A percentile compares a stretch with the other conserved stretches of the same genome.
These are phyloP conservation scores for Zoysia matrella DNA, from an alignment of 202 grass and related monocot genomes.

Conservation along the genomic window DNA sequence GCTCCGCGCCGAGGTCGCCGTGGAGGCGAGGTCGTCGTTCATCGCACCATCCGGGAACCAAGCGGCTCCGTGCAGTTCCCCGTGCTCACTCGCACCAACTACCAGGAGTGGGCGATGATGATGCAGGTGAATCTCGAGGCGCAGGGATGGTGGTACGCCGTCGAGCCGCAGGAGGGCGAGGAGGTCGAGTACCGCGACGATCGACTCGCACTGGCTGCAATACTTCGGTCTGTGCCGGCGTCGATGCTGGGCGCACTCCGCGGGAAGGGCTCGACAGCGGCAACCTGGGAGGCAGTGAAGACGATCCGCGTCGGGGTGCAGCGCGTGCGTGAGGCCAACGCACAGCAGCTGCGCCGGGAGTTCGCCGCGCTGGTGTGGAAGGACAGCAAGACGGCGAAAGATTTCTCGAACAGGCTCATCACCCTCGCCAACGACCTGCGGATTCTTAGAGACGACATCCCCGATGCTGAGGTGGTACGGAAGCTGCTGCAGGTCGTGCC, in stretches of 20 bases:
- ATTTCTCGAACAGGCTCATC: not conserved
- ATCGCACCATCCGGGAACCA: too few relatives aligned
- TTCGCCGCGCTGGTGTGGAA: not conserved
- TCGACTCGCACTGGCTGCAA: not conserved
- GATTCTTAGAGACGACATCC: not conserved
- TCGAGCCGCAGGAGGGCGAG: not conserved
- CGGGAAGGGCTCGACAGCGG: too few relatives aligned
- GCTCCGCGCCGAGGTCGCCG: too few relatives aligned
- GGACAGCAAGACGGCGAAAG: not conserved
- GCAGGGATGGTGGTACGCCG: not conserved
- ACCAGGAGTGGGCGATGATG: not conserved
- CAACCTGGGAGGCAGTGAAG: not conserved
- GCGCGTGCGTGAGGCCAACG: not conserved
- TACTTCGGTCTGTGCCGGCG: not conserved
- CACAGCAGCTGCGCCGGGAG: not conserved
- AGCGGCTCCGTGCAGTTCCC: too few relatives aligned
- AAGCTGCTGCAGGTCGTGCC: not conserved
- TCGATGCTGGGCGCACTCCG: not conserved
- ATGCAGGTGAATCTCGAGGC: not conserved
- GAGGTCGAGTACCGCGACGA: not conserved
- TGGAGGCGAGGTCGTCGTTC: too few relatives aligned
- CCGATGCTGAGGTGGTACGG: not conserved
- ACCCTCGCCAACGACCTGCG: not conserved
- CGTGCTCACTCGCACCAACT: too few relatives aligned
- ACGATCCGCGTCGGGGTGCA: not conserved